A percentile compares a stretch with the other conserved stretches of the same genome.
phyloP scores from a whole-genome alignment of 306 rosid species.

The Sophora flavescens region DNA sequence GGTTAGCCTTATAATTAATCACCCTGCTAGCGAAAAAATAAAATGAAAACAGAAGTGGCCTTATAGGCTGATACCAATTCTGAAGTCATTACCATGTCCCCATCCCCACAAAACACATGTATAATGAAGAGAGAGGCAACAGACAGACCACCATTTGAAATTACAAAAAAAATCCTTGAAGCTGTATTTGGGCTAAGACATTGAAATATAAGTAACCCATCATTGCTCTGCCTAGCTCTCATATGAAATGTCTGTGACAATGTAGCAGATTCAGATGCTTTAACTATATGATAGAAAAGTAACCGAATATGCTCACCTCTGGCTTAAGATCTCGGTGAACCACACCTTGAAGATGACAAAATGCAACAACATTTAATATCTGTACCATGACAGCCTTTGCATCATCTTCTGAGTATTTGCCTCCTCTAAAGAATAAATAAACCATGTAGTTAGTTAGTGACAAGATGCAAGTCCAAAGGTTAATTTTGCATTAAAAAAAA shows the following conservation, averaged over 20 bases:
- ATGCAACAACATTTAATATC: constrained; percentile 91
- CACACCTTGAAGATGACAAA: constrained; percentile 99
- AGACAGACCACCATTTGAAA: constrained; percentile 18
- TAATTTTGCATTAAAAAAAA: background rate
- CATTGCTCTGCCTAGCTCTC: constrained; percentile 28
- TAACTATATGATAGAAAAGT: constrained; percentile 36
- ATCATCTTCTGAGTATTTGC: constrained; percentile 97
- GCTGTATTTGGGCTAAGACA: constrained; percentile 20
- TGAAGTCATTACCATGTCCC: constrained; percentile 24
- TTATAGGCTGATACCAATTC: constrained; percentile 15
- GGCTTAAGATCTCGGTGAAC: constrained; percentile 99
- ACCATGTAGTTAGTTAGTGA: constrained; percentile 44
- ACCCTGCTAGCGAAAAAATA: background rate
- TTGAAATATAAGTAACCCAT: constrained; percentile 15
- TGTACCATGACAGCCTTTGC: constrained; percentile 96
- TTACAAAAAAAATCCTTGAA: background rate
- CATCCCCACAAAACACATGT: background rate
- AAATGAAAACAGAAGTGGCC: constrained; percentile 5
- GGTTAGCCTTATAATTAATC: constrained; percentile 26
- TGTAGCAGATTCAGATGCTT: constrained; percentile 24
- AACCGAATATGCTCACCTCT: constrained; percentile 67
- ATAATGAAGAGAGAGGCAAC: constrained; percentile 3
- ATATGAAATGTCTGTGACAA: constrained; percentile 13
- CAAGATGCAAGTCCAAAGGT: constrained; percentile 35
- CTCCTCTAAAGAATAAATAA: constrained; percentile 71